Evolutionary conservation across 805 yeast species (phyloP), one percentile per base, ranked within the genome.

Genomic region (Lipomyces chichibuensis): DNA sequence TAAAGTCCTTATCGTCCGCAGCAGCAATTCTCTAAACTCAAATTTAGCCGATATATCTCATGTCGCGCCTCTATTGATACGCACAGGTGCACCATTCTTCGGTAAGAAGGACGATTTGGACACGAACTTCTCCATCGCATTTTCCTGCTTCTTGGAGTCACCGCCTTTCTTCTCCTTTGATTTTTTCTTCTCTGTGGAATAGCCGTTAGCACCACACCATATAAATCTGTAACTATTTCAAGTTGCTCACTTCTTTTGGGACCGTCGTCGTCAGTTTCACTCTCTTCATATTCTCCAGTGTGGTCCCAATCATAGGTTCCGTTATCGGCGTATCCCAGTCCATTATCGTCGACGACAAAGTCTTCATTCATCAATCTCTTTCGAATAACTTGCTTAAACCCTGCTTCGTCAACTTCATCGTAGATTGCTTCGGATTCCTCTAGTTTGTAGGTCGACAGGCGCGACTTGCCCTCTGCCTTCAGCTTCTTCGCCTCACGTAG

Each of bases 281-380:
- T 76, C 17, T 75, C 79, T 17, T 73, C 75, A 63, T 69, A 74
- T 20, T 85, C 62, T 82, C 79, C 55, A 83, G 84, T 63, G 82
- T 80, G 64, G 66, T 88, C 96, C 93, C 96, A 92, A 67, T 92
- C 97, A 73, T 94, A 96, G 7, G 84, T 90, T 65, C 99, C 99
- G 55, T 90, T 90, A 73, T 95, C 98, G 1, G 92, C 93, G 75
- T 94, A 94, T 0, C 98, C 98, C 71, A 88, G 89, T 37, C 97
- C 97, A 72, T 90, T 87, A 76, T 94, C 98, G 76, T 92, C 97
- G 1, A 92, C 96, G 49, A 94, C 95, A 76, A 94, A 94, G 77
- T 94, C 97, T 74, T 94, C 97, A 69, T 90, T 88, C 77, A 92
- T 82, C 59, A 95, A 81, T 66, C 92, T 91, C 66, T 89, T 86